Percentiles rank a stretch among this genome's conserved stretches.
phyloP scores from a whole-genome alignment of 2,329 filamentous ascomycete genomes.

The Colletotrichum nymphaeae region DNA sequence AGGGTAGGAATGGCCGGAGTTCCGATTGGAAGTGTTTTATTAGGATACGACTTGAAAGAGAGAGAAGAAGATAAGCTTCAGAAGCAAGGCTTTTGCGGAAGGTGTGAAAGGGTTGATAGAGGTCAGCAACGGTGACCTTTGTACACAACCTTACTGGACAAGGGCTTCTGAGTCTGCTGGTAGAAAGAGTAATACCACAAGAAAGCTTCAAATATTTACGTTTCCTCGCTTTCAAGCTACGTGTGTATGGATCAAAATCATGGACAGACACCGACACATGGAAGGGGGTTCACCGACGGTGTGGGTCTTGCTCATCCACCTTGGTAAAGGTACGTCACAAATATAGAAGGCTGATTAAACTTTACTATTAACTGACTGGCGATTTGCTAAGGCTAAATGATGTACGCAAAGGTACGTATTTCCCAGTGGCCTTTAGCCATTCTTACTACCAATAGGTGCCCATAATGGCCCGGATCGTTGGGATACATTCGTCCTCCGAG shows the following conservation, averaged over 20 bases:
- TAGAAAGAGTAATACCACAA: conserved; percentile 29
- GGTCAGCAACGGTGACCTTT: not conserved
- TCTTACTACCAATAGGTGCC: no score
- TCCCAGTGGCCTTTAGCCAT: no score
- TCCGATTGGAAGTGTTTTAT: not conserved
- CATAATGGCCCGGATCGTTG: no score
- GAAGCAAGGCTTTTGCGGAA: not conserved
- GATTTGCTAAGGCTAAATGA: no score
- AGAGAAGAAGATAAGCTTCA: not conserved
- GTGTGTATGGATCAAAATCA: not conserved
- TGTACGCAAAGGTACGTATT: no score
- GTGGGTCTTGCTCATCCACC: no score
- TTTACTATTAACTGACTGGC: no score
- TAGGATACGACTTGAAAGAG: not conserved
- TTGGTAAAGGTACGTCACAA: no score
- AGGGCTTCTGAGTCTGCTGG: not conserved
- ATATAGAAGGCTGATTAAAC: no score
- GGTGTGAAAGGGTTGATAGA: not conserved
- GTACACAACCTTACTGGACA: not conserved
- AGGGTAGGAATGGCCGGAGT: conserved; percentile 24
- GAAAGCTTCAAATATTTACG: not conserved
- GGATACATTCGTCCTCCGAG: no score
- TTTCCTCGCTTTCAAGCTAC: not conserved
- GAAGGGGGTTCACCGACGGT: not conserved
- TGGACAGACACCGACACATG: no score